Percentiles rank a stretch among this genome's conserved stretches.
Evolutionary conservation across 768 basidiomycete species (phyloP).

Genomic region (Suillus plorans): DNA sequence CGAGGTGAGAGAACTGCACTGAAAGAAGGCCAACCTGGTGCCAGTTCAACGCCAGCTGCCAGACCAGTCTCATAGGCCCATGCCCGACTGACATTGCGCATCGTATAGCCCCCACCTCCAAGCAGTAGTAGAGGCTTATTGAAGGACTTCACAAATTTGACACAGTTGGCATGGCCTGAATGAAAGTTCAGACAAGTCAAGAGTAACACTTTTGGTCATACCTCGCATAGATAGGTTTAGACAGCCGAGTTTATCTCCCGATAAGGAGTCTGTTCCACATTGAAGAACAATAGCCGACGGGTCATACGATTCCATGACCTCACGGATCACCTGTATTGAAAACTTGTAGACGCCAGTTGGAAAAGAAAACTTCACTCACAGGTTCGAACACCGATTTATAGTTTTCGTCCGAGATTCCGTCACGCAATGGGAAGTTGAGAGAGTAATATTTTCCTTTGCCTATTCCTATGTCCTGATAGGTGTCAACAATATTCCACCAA

Average conservation of each 20-base stretch:
- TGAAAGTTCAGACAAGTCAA: slow-evolving; percentile 5
- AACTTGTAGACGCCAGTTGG: not conserved
- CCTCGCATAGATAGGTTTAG: slow-evolving; percentile 97
- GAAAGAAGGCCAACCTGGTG: slow-evolving; percentile 53
- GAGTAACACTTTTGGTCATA: slow-evolving; percentile 21
- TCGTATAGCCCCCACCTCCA: slow-evolving; percentile 97
- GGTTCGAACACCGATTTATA: slow-evolving; percentile 96
- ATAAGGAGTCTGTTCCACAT: slow-evolving; percentile 95
- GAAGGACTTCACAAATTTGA: slow-evolving; percentile 95
- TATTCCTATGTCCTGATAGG: slow-evolving; percentile 80
- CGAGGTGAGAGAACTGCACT: not conserved
- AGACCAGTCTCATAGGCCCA: slow-evolving; percentile 99
- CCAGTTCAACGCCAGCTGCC: slow-evolving; percentile 95
- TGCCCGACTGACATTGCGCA: slow-evolving; percentile 93
- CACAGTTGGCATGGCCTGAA: slow-evolving; percentile 93
- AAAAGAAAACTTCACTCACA: slow-evolving; percentile 43
- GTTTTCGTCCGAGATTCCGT: slow-evolving; percentile 93
- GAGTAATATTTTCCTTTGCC: slow-evolving; percentile 94
- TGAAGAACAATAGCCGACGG: slow-evolving; percentile 96
- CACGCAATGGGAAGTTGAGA: slow-evolving; percentile 91
- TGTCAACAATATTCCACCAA: slow-evolving; percentile 12
- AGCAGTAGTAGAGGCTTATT: slow-evolving; percentile 91
- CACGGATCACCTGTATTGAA: slow-evolving; percentile 73
- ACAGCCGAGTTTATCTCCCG: slow-evolving; percentile 94
- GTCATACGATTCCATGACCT: slow-evolving; percentile 93